phyloP scores from a whole-genome alignment of 1,139 yeast genomes.

The Kurtzmaniella natalensis region DNA sequence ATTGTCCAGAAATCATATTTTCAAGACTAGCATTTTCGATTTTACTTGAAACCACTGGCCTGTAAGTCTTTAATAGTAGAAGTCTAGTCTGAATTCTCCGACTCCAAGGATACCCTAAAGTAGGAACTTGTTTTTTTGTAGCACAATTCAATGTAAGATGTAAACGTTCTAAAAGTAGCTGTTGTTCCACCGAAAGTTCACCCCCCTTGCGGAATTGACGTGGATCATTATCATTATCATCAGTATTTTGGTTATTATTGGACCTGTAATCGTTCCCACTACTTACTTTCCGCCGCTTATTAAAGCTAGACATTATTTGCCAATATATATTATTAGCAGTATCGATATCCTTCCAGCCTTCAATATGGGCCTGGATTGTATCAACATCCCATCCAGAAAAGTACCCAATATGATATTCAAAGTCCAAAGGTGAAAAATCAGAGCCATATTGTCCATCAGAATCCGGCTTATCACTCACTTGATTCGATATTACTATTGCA shows the following conservation, averaged over 20 bases:
- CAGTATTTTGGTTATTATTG: too few species aligned
- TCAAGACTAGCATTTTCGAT: slow-evolving; percentile 11
- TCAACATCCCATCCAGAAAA: slow-evolving; percentile 68
- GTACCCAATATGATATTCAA: slow-evolving; percentile 71
- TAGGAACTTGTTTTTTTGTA: slow-evolving; percentile 29
- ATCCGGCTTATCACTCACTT: slow-evolving; percentile 61
- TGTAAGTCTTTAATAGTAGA: slow-evolving; percentile 30
- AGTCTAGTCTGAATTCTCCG: slow-evolving; percentile 28
- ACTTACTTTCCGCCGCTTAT: slow-evolving; percentile 1
- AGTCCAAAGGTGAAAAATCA: slow-evolving; percentile 37
- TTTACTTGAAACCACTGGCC: slow-evolving; percentile 16
- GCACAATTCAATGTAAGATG: slow-evolving; percentile 12
- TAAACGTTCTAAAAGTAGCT: slow-evolving; percentile 12
- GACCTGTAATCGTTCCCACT: too few species aligned
- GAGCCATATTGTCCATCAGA: slow-evolving; percentile 13
- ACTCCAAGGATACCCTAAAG: slow-evolving; percentile 41
- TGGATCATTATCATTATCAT: slow-evolving; percentile 10
- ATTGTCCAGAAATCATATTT: neutral
- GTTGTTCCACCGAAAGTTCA: slow-evolving; percentile 9
- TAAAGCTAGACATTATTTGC: slow-evolving; percentile 12
- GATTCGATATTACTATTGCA: slow-evolving; percentile 75
- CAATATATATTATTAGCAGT: slow-evolving; percentile 8
- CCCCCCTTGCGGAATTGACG: neutral
- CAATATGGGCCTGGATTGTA: slow-evolving; percentile 10
- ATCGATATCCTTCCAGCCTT: neutral